Base-by-base conservation (phyloP, 2,329 filamentous ascomycete genomes). In the Ophiocordyceps camponoti-rufipedis region DNA sequence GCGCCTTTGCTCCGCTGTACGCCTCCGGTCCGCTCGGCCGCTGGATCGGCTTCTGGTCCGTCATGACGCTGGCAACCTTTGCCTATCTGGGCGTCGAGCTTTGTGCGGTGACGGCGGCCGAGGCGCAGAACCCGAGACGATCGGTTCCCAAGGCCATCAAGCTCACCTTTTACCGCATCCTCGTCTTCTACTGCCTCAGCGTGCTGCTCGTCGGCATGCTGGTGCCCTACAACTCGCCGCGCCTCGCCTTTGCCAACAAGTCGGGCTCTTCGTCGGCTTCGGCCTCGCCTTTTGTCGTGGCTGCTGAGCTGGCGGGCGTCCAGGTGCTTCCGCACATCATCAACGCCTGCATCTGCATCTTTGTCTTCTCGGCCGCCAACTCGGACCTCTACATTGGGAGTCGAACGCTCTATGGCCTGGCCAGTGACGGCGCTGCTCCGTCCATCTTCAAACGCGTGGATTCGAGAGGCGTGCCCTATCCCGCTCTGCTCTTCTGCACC, bases 131-230 rank as follows among this genome's bases (percentile, higher is more conserved):
- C 63, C 84, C 84, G 1, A 77, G 82, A 57, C 76, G 75, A 59
- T 83, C 78, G 14, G 79, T 89, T 49, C 84, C 84, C 7, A 75
- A 78, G 48, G 83, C 82, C 45, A 87, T 87, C 68, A 82, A 78
- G 58, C 70, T 86, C 44, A 87, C 82, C 52, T 88, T 88, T 62
- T 88, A 75, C 67, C 83, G 84, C 47, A 88, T 89, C 58, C 63
- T 85, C 52, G 67, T 88, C 65, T 89, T 89, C 69, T 89, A 89
- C 68, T 71, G 78, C 54, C 61, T 85, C 48, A 79, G 74, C 19
- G 80, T 87, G 33, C 71, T 89, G 45, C 70, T 88, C 44, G 67
- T 89, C 46, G 83, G 83, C 55, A 84, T 85, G 71, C 70, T 82
- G 44, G 80, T 89, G 4, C 81, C 82, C 1, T 88, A 82, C 68